Percentiles rank a stretch among this genome's conserved stretches.
Conservation (phyloP, 2,329 filamentous ascomycete genomes). For the Trichoderma atroviride region DNA sequence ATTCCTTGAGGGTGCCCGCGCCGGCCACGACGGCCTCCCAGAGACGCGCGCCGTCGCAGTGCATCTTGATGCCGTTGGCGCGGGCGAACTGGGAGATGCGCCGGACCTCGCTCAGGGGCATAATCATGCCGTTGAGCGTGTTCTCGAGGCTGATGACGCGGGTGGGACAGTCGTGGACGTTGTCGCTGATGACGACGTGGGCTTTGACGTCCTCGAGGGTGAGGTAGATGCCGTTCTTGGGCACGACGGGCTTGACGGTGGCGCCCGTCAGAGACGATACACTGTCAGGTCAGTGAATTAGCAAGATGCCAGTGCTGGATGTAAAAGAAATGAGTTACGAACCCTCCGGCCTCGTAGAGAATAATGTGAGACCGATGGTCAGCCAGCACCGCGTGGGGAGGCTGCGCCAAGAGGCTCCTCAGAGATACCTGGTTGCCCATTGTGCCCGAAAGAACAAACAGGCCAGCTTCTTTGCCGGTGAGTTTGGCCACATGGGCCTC, state of each 20-base stretch:
- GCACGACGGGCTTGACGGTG: conserved; percentile 65
- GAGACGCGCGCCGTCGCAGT: conserved; percentile 77
- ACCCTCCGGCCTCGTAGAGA: conserved; percentile 66
- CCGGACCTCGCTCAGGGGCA: conserved; percentile 71
- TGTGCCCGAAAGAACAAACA: conserved; percentile 86
- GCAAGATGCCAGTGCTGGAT: neutral
- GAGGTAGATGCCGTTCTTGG: conserved; percentile 71
- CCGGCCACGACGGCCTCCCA: conserved; percentile 80
- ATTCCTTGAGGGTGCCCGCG: conserved; percentile 68
- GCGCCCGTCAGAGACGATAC: conserved; percentile 73
- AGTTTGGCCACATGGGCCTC: conserved; percentile 74
- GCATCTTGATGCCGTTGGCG: conserved; percentile 65
- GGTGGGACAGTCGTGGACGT: conserved; percentile 80
- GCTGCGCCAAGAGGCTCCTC: conserved; percentile 74
- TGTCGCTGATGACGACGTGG: conserved; percentile 64
- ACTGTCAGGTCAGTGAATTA: conserved; percentile 48
- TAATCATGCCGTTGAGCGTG: conserved; percentile 77
- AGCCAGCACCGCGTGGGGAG: conserved; percentile 78
- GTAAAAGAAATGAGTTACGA: conserved; percentile 31
- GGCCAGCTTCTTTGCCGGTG: conserved; percentile 72
- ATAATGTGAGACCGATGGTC: conserved; percentile 80
- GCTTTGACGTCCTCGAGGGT: conserved; percentile 76
- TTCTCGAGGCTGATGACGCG: conserved; percentile 83
- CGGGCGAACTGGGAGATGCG: conserved; percentile 72
- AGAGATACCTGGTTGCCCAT: conserved; percentile 93